Evolutionary conservation across 2,329 filamentous ascomycete species (phyloP).

Genomic region (Fusarium tjaetaba): DNA sequence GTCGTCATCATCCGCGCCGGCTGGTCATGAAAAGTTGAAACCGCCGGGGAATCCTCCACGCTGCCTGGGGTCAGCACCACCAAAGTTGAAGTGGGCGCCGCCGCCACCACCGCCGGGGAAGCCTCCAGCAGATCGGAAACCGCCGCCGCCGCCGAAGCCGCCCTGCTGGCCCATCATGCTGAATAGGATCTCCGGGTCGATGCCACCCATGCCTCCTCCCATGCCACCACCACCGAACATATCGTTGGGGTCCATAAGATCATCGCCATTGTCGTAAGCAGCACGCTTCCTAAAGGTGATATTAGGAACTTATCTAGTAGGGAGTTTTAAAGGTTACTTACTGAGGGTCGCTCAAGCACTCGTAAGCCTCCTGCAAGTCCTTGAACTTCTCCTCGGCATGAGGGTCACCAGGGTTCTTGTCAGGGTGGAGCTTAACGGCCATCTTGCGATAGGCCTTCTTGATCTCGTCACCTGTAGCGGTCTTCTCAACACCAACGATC

Average conservation of each 20-base stretch:
- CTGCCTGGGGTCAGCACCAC: conserved; percentile 48
- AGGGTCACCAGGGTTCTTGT: conserved; percentile 93
- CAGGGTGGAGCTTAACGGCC: conserved; percentile 92
- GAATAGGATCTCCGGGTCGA: conserved; percentile 82
- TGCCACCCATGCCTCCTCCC: conserved; percentile 71
- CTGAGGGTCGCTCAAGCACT: conserved; percentile 93
- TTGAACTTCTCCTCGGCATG: conserved; percentile 93
- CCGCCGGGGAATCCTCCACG: conserved; percentile 52
- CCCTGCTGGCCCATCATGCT: conserved; percentile 82
- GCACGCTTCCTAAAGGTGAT: conserved; percentile 75
- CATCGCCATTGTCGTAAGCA: conserved; percentile 90
- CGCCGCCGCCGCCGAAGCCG: conserved; percentile 65
- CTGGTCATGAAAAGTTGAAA: conserved; percentile 61
- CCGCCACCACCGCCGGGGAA: conserved; percentile 60
- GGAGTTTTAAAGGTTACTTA: conserved; percentile 60
- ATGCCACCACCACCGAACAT: conserved; percentile 81
- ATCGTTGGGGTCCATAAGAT: conserved; percentile 87
- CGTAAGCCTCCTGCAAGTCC: conserved; percentile 96
- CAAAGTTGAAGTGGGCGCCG: conserved; percentile 69
- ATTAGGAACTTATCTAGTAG: conserved; percentile 48
- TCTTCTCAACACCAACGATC: conserved; percentile 89
- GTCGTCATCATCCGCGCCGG: conserved; percentile 51
- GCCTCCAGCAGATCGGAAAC: conserved; percentile 62
- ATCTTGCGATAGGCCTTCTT: conserved; percentile 98
- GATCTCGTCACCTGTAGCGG: conserved; percentile 83